phyloP scores from a whole-genome alignment of 495 filamentous ascomycete species.

The Chaetomium cochliodes region DNA sequence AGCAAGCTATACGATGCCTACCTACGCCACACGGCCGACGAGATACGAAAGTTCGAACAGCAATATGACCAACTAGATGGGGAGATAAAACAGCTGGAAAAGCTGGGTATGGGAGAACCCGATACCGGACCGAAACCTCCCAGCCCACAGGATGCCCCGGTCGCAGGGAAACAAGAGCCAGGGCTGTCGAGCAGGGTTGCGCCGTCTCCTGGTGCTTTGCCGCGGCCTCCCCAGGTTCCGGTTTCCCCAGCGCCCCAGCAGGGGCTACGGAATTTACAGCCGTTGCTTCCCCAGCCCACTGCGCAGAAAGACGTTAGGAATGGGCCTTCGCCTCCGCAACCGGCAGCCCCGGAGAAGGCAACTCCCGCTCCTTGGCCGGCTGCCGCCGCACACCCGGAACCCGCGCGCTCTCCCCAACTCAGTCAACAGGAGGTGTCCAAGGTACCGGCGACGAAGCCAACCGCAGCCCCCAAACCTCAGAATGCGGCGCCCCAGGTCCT shows the following conservation, averaged over 20 bases:
- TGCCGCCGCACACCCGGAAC: conserved; percentile 19
- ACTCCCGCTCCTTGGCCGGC: conserved; percentile 7
- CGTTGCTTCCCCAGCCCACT: conserved; percentile 18
- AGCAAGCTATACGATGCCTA: conserved; percentile 73
- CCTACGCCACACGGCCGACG: conserved; percentile 59
- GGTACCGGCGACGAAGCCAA: conserved; percentile 28
- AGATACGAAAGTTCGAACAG: conserved; percentile 74
- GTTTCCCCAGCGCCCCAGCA: conserved; percentile 14
- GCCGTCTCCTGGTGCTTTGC: conserved; percentile 21
- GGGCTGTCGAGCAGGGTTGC: conserved; percentile 12
- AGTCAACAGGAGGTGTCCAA: conserved; percentile 23
- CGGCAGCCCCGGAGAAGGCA: background rate
- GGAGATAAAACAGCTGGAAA: conserved; percentile 68
- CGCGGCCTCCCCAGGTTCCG: conserved; percentile 21
- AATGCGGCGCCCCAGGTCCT: conserved; percentile 37
- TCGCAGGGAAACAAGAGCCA: conserved; percentile 7
- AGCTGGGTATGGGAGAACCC: conserved; percentile 18
- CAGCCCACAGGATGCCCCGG: conserved; percentile 27
- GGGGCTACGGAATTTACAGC: conserved; percentile 21
- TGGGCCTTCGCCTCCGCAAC: conserved; percentile 16
- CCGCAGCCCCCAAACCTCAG: conserved; percentile 31
- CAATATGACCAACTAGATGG: conserved; percentile 59
- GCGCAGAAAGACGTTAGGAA: conserved; percentile 15
- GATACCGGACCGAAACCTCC: conserved; percentile 38
- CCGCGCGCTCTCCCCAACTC: conserved; percentile 20